These are phyloP conservation scores for Amanita muscaria DNA, from an alignment of 768 basidiomycete genomes.

Conservation along the genomic window DNA sequence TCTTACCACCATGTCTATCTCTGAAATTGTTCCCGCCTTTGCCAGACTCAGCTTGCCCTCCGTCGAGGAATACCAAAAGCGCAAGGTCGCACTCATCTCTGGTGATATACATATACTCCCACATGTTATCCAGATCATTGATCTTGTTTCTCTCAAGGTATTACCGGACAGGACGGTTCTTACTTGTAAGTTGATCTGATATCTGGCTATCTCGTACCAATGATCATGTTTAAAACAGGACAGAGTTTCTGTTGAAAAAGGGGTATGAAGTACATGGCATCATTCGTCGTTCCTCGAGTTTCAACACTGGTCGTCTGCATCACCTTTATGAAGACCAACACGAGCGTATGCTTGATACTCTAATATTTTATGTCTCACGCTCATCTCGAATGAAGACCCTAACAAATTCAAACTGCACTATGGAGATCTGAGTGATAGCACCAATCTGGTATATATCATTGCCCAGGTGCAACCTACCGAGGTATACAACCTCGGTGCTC, in stretches of 20 bases:
- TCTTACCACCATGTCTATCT: constrained; percentile 34
- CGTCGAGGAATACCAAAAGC: constrained; percentile 77
- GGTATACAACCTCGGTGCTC: constrained; percentile 96
- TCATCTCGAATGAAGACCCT: constrained; percentile 42
- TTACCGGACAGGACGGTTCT: constrained; percentile 95
- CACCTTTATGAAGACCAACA: constrained; percentile 92
- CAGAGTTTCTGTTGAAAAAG: constrained; percentile 76
- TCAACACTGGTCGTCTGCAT: constrained; percentile 93
- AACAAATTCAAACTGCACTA: constrained; percentile 81
- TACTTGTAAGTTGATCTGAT: constrained; percentile 87
- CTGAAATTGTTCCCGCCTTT: constrained; percentile 33
- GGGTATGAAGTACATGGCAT: constrained; percentile 93
- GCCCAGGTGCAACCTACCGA: constrained; percentile 92
- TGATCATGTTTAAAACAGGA: no score
- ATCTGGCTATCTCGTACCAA: no score
- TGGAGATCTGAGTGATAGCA: constrained; percentile 91
- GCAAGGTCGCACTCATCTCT: constrained; percentile 90
- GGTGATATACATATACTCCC: constrained; percentile 34
- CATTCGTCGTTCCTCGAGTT: constrained; percentile 94
- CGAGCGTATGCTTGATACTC: constrained; percentile 51
- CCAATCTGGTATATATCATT: constrained; percentile 95
- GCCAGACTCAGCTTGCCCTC: constrained; percentile 52
- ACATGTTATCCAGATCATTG: constrained; percentile 9
- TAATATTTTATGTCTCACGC: constrained; percentile 2
- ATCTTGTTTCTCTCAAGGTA: constrained; percentile 41